These are phyloP conservation scores for Pichia kudriavzevii DNA, from an alignment of 1,139 yeast genomes.

Conservation along the genomic window DNA sequence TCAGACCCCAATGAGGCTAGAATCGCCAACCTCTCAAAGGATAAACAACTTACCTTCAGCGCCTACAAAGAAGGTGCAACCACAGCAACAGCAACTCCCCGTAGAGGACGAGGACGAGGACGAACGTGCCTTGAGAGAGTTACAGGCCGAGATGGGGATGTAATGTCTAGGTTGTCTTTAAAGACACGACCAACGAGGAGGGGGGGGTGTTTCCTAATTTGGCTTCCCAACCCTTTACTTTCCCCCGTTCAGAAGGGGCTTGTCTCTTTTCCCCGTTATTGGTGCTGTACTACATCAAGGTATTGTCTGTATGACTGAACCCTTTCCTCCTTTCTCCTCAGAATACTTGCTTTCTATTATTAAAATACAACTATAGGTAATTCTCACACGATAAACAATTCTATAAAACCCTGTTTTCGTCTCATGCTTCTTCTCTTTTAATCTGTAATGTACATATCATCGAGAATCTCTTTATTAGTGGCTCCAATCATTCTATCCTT, in stretches of 20 bases:
- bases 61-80: constrained; percentile 23
- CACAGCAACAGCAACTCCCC: constrained; percentile 11
- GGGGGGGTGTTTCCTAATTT: too few relatives aligned
- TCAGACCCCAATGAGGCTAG: too few relatives aligned
- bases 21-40: constrained; percentile 3
- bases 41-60: constrained; percentile 38
- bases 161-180: constrained; percentile 30
- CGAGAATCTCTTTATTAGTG: constrained; percentile 36
- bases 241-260: too few relatives aligned
- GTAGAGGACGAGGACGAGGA: constrained; percentile 35
- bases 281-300: too few relatives aligned
- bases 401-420: background rate
- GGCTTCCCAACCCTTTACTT: too few relatives aligned
- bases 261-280: too few relatives aligned
- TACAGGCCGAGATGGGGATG: constrained; percentile 87
- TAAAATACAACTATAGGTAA: too few relatives aligned
- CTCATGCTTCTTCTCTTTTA: background rate
- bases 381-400: background rate
- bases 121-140: constrained; percentile 81
- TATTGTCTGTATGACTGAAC: too few relatives aligned
- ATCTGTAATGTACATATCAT: constrained; percentile 37
- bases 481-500: constrained; percentile 51
- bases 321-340: background rate
- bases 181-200: too few relatives aligned
- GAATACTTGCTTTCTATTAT: too few relatives aligned